Conservation (phyloP, 805 yeast species). For the Hanseniaspora meyeri region DNA sequence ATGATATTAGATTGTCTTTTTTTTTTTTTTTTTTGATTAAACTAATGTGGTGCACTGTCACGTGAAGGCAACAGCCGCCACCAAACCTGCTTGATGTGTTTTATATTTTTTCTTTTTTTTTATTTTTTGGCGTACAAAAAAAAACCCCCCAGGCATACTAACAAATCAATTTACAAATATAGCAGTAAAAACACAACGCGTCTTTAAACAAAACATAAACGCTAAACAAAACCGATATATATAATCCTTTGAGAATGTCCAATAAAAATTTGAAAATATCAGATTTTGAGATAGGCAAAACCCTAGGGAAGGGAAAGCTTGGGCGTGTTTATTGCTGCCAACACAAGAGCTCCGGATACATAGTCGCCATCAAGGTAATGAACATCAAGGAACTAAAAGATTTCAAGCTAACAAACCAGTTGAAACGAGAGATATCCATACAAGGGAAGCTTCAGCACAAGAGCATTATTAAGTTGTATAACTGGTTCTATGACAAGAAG, state of each 20-base stretch:
- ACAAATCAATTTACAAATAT: too few species aligned
- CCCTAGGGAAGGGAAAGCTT: constrained; percentile 84
- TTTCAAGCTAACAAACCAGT: constrained; percentile 69
- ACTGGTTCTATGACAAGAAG: constrained; percentile 69
- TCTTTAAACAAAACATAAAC: too few species aligned
- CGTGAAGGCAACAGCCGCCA: too few species aligned
- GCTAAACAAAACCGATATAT: too few species aligned
- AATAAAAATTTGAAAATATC: constrained; percentile 1
- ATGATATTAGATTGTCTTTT: background rate
- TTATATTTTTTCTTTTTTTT: too few species aligned
- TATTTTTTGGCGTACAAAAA: background rate
- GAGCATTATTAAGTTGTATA: constrained; percentile 67
- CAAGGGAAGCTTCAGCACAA: constrained; percentile 70
- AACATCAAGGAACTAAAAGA: constrained; percentile 64
- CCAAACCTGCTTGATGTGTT: too few species aligned
- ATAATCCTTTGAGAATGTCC: background rate
- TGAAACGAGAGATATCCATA: constrained; percentile 82
- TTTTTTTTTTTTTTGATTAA: too few species aligned
- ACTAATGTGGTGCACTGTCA: background rate
- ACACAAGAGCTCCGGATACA: constrained; percentile 60
- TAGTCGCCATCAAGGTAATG: constrained; percentile 89
- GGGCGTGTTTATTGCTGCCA: constrained; percentile 85
- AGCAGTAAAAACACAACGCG: background rate
- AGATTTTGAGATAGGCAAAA: constrained; percentile 78
- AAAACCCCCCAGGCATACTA: background rate